phyloP scores from a whole-genome alignment of 2,329 filamentous ascomycete genomes.

The Colletotrichum salicis region DNA sequence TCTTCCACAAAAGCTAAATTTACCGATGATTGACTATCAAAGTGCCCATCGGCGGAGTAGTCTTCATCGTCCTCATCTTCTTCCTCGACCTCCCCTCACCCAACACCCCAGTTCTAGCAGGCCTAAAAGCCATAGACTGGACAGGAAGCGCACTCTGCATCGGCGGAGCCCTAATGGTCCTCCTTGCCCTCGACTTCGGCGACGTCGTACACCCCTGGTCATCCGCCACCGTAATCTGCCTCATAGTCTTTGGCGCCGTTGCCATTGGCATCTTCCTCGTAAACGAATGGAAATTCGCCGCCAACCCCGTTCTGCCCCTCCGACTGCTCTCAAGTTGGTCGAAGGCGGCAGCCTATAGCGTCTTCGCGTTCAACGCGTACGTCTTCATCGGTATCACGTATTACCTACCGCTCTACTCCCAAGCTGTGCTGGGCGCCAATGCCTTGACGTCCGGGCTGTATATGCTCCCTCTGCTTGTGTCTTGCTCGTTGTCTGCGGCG shows the following conservation, averaged over 20 bases:
- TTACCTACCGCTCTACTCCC: constrained; percentile 60
- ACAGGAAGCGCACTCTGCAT: constrained; percentile 53
- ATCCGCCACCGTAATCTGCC: constrained; percentile 63
- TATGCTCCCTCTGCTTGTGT: constrained; percentile 45
- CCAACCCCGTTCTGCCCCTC: constrained; percentile 53
- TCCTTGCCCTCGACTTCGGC: constrained; percentile 43
- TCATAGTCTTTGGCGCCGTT: constrained; percentile 61
- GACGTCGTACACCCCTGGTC: constrained; percentile 80
- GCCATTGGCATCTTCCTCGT: constrained; percentile 49
- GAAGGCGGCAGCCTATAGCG: constrained; percentile 72
- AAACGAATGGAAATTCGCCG: constrained; percentile 44
- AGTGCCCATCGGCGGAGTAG: constrained; percentile 43
- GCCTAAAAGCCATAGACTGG: constrained; percentile 68
- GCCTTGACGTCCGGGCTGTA: constrained; percentile 47
- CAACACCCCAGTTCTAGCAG: constrained; percentile 69
- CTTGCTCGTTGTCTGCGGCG: constrained; percentile 37
- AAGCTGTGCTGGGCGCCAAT: constrained; percentile 48
- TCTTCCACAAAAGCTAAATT: too few relatives aligned
- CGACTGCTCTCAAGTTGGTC: constrained; percentile 55
- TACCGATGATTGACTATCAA: constrained; percentile 12
- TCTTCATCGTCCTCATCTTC: constrained; percentile 42
- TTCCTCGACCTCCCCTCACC: constrained; percentile 75
- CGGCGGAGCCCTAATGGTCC: constrained; percentile 45
- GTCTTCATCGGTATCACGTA: constrained; percentile 73
- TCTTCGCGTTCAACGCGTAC: constrained; percentile 73